Base-by-base conservation (phyloP, 2,329 filamentous ascomycete genomes). In the Alternaria sp. region DNA sequence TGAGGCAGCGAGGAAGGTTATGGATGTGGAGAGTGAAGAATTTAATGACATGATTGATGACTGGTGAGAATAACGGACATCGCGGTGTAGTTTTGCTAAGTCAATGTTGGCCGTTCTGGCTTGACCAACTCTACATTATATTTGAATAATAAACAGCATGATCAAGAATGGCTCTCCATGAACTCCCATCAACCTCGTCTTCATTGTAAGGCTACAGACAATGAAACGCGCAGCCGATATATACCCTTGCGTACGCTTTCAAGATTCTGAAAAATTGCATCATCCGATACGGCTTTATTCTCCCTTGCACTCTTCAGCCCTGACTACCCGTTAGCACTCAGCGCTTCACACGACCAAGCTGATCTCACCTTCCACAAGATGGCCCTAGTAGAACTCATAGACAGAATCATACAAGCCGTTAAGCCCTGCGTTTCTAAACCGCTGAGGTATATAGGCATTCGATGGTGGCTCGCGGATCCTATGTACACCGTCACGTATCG, bases 31-130 rank as follows among this genome's bases (percentile, higher is more conserved):
- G 57, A 79, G 77, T 58, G 79, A 79, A 66, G 76, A 80, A 62
- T 77, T 70, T 44, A 85, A 84, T 71, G 80, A 82, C 56, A 79
- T 84, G 77, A 83, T 84, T 73, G 74, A 79, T 50, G 82, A 82
- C 23, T 84, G 82, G 82, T 79, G 60, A 65, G 12, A 13, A 19
- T 7, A 17, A 17, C 15, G 36, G 36, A 40, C 36, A 40, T 40
- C 36, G n/a, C n/a, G 36, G 36, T 40, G 36, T 40, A 17, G n/a
- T 30, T 7, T 28, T 49, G 19, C 11, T 26, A 30, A 12, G 6
- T 36, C 32, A 36, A 36, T 36, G 32, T 36, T 36, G 32, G 32
- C 15, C 32, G 32, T 36, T 36, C 32, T 36, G 36, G 11, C 30
- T 23, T 17, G 30, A 13, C 44, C 17, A 44, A 6, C 30, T 52